Base-by-base conservation (phyloP, 495 filamentous ascomycete species). In the Annulohypoxylon nitens region DNA sequence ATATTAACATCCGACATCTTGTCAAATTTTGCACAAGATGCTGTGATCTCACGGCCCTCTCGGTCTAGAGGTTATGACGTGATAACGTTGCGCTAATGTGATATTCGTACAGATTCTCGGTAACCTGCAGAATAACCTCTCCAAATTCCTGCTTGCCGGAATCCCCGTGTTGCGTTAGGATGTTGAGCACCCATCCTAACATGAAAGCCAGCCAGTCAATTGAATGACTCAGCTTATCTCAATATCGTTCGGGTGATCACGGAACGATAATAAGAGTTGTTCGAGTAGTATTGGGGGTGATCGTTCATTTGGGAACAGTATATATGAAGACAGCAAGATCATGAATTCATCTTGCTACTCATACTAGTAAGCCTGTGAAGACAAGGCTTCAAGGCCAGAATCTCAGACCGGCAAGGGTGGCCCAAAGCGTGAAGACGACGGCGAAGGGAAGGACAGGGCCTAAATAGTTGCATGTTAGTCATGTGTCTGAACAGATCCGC, bases 331-430 rank as follows among this genome's bases (percentile, higher is more conserved):
- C 4, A 26, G 48, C 23, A 54, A 33, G 43, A 20, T 20, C 10
- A 25, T 0, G 0, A 33, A 14, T 33, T 33, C 11, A 33, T 26
- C 50, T 54, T 20, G 47, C 25, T 33, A 5, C 20, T 37, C 11
- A 26, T 20, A 16, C 55, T 14, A 36, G 26, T 20, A 18, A 45
- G n/a, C 18, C 39, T n/a, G 14, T 16, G 10, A 30, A 16, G n/a
- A 26, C 20, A 37, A n/a, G 26, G n/a, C 50, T 66, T 77, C 72
- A 78, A 69, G 64, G 67, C 75, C 77, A 74, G 61, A 77, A 63
- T 30, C 64, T 69, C 37, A 69, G 69, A 34, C 66, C 62, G 14
- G 68, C 74, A 10, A 78, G 26, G 47, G 55, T 67, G 7, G 75
- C 69, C 41, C 63, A 70, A 36, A 77, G 18, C 30, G 73, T 64